Conservation (phyloP, 129 eudicot species). For the Mikania micrantha region DNA sequence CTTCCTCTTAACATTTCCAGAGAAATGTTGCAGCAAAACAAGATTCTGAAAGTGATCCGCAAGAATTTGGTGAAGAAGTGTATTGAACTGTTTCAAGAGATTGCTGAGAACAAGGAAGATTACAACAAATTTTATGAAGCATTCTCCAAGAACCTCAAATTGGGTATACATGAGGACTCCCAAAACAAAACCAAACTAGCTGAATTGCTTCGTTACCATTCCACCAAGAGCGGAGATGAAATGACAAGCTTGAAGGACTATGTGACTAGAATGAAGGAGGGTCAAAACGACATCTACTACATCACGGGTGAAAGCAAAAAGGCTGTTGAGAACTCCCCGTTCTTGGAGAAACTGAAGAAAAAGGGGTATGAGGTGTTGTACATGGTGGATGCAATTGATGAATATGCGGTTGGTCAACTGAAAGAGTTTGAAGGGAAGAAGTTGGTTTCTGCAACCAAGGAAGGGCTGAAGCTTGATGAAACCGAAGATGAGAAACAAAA, state of each 20-base stretch:
- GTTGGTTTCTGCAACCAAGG: constrained; percentile 62
- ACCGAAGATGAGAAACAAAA: constrained; percentile 59
- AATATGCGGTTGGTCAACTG: constrained; percentile 58
- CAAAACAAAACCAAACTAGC: constrained; percentile 56
- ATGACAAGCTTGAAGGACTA: constrained; percentile 74
- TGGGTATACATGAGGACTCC: constrained; percentile 69
- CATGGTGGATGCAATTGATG: constrained; percentile 85
- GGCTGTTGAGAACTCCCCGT: constrained; percentile 78
- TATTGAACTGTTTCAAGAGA: constrained; percentile 24
- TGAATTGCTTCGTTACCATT: constrained; percentile 44
- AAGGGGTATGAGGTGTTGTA: constrained; percentile 62
- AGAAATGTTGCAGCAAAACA: constrained; percentile 17
- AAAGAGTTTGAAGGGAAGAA: constrained; percentile 43
- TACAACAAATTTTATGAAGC: constrained; percentile 66
- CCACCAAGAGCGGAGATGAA: constrained; percentile 48
- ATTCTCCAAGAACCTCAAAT: constrained; percentile 27
- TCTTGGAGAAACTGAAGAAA: constrained; percentile 71
- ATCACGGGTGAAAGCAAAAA: constrained; percentile 77
- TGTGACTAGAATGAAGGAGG: constrained; percentile 71
- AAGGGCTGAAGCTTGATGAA: constrained; percentile 37
- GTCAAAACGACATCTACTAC: constrained; percentile 50
- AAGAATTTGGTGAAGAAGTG: constrained; percentile 21
- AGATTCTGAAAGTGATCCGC: constrained; percentile 19
- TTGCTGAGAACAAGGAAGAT: constrained; percentile 20
- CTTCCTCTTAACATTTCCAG: constrained; percentile 14